A percentile compares a stretch with the other conserved stretches of the same genome.
Evolutionary conservation across 495 filamentous ascomycete species (phyloP).

Genomic region (Penicillium paradoxum): DNA sequence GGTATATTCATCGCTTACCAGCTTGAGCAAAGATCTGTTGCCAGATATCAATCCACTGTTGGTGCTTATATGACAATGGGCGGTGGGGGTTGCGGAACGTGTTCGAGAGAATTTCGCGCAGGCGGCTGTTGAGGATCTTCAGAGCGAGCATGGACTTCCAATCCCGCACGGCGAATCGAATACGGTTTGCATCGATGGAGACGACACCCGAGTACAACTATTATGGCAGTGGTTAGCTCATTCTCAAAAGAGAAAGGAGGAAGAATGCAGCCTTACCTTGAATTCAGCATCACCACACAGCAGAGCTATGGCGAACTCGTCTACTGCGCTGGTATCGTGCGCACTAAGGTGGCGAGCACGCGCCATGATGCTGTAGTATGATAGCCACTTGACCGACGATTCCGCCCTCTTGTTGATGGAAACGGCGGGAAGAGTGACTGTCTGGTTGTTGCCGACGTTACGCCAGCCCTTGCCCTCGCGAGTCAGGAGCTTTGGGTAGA

Average conservation of each 20-base stretch:
- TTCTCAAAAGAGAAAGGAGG: not conserved
- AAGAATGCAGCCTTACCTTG: conserved; percentile 41
- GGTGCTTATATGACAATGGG: conserved; percentile 56
- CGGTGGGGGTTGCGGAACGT: conserved; percentile 71
- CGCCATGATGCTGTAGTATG: conserved; percentile 94
- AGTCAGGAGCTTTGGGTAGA: conserved; percentile 88
- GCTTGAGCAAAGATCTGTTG: conserved; percentile 38
- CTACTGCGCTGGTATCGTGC: conserved; percentile 78
- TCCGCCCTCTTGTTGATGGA: conserved; percentile 75
- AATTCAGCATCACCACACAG: conserved; percentile 84
- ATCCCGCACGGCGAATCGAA: conserved; percentile 81
- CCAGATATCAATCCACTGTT: conserved; percentile 74
- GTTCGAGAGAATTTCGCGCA: conserved; percentile 66
- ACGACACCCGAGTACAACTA: conserved; percentile 81
- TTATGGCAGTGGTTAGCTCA: not conserved
- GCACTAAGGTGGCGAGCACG: conserved; percentile 76
- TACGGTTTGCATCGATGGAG: conserved; percentile 76
- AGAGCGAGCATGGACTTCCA: conserved; percentile 88
- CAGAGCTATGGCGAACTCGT: conserved; percentile 75
- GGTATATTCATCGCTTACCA: conserved; percentile 19
- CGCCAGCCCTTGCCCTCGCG: conserved; percentile 86
- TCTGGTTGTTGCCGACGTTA: conserved; percentile 86
- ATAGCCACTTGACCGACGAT: conserved; percentile 65
- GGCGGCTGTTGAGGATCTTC: conserved; percentile 63
- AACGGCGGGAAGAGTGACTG: conserved; percentile 74